These are phyloP conservation scores for Suhomyces pyralidae DNA, from an alignment of 805 yeast species.

Conservation along the genomic window DNA sequence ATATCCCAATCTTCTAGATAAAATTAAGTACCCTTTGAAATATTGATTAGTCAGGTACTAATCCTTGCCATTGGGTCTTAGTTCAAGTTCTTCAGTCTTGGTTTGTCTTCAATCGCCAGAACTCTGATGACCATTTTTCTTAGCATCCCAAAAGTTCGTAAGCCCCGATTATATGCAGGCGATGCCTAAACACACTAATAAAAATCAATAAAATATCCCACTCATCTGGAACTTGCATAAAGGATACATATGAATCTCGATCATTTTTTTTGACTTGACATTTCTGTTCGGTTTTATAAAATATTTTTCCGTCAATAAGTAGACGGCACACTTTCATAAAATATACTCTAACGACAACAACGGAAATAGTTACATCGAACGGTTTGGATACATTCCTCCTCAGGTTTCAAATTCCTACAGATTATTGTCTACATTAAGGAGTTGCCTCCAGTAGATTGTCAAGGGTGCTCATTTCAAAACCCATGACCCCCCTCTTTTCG, in stretches of 20 bases:
- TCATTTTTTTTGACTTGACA: conserved; percentile 5
- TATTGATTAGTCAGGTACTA: no score
- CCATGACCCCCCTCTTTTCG: neutral
- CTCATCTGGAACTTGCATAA: conserved; percentile 2
- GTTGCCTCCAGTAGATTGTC: neutral
- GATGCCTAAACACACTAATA: neutral
- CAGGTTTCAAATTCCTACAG: neutral
- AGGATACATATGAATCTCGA: conserved; percentile 5
- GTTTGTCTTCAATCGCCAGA: neutral
- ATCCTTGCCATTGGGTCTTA: no score
- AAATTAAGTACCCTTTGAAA: no score
- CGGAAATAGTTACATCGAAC: neutral
- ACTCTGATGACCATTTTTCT: neutral
- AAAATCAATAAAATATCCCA: neutral
- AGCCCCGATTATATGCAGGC: neutral
- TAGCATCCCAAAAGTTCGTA: neutral
- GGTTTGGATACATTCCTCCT: neutral
- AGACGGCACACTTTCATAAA: neutral
- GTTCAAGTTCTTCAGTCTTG: neutral
- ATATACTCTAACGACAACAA: neutral
- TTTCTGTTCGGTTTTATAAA: neutral
- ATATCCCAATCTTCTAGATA: no score
- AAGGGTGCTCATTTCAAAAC: neutral
- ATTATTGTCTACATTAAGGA: neutral
- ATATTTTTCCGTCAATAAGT: neutral